A percentile compares a stretch with the other conserved stretches of the same genome.
Conservation (phyloP, 495 filamentous ascomycete genomes). For the Opeltia flavorubescens region DNA sequence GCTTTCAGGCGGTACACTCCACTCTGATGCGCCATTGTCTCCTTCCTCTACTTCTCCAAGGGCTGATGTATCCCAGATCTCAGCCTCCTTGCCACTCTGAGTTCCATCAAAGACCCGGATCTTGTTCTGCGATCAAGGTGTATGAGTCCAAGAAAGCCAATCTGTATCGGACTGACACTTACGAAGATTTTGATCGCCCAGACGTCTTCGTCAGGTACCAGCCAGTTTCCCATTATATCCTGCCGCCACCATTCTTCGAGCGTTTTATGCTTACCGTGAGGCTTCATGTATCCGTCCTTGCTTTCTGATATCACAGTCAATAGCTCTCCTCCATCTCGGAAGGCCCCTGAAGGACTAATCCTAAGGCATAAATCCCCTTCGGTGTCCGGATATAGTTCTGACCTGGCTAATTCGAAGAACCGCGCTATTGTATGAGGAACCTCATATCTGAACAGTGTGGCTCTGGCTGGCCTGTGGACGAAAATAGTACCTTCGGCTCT, state of each 20-base stretch:
- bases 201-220: neutral
- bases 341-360: neutral
- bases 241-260: neutral
- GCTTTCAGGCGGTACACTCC: neutral
- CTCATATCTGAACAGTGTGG: neutral
- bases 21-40: neutral
- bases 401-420: neutral
- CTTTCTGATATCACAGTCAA: neutral
- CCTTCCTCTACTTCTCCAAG: neutral
- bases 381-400: neutral
- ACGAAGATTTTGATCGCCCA: slow-evolving; percentile 1
- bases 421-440: neutral
- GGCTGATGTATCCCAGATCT: neutral
- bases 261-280: neutral
- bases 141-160: neutral
- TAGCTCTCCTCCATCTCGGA: neutral
- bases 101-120: neutral
- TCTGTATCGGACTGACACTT: neutral
- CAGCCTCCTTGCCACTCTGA: neutral
- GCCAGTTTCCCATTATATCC: neutral
- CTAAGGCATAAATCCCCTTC: neutral
- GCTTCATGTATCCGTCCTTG: neutral
- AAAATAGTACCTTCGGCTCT: neutral
- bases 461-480: neutral
- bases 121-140: neutral